phyloP scores from a whole-genome alignment of 164 flowering plant species.

The Aristolochia contorta region DNA sequence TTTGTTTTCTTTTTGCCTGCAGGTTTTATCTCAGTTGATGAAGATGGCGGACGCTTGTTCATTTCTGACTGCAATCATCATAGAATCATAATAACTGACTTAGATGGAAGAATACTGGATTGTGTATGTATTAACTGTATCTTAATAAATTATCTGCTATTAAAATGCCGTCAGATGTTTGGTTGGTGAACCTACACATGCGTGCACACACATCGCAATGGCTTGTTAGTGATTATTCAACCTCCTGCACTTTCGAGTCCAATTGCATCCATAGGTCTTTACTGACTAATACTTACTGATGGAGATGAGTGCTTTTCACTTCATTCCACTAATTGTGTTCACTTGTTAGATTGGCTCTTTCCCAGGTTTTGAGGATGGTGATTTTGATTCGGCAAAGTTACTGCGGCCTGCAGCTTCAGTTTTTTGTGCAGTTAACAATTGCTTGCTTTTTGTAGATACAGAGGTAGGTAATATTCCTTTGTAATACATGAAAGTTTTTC shows the following conservation, averaged over 20 bases:
- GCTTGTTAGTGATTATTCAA: not conserved
- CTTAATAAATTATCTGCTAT: not conserved
- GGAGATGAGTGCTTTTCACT: not conserved
- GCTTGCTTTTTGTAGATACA: conserved; percentile 78
- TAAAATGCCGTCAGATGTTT: not conserved
- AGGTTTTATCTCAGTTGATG: conserved; percentile 84
- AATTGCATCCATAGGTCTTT: not conserved
- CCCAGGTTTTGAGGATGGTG: conserved; percentile 98
- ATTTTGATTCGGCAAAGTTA: conserved; percentile 71
- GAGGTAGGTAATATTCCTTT: conserved; percentile 41
- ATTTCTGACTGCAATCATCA: conserved; percentile 88
- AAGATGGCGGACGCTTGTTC: conserved; percentile 52
- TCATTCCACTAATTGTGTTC: conserved; percentile 12
- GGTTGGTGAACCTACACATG: not conserved
- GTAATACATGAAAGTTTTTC: not conserved
- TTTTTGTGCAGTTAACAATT: conserved; percentile 49
- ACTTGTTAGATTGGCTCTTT: conserved; percentile 81
- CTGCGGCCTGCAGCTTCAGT: conserved; percentile 75
- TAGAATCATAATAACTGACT: conserved; percentile 54
- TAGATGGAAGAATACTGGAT: conserved; percentile 60
- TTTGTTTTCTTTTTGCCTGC: conserved; percentile 4
- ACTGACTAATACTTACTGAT: not conserved
- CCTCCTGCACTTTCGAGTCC: not conserved
- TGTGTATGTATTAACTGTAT: conserved; percentile 43
- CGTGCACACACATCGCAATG: no score